Evolutionary conservation across 192 early-diverging fungal genomes (phyloP), one percentile per base, ranked within the genome.

Genomic region (Glomus cerebriforme): DNA sequence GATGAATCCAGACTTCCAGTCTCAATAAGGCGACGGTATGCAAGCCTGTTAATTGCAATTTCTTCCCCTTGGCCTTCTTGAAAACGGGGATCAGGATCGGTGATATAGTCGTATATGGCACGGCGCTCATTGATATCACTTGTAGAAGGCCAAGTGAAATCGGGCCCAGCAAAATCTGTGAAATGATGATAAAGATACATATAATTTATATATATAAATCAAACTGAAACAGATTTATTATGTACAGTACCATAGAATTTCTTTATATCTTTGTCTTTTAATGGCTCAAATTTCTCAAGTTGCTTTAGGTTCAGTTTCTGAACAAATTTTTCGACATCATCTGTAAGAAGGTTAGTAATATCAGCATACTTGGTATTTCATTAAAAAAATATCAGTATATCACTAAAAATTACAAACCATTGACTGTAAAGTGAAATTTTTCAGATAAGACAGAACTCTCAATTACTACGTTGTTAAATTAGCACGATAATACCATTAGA

Each of bases 221-320:
- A 35, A 75, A 7, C 8, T 12, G 32, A 27, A 19, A 8, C 58
- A 59, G 7, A 58, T 75, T 75, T 59, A 12, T 59, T 59, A 37
- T 59, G 17, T 60, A n/a, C n/a, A n/a, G n/a, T n/a, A 75, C 73
- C 58, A 45, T 75, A 75, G 32, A 75, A 75, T 43, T 75, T 75
- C 73, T 75, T 54, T 32, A 49, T 58, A 39, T 73, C 72, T 27
- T 73, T 12, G 1, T 69, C 34, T 1, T 22, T 37, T 69, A 69
- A 69, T 69, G 34, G 67, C 15, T 15, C 29, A 8, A 6, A 31
- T 58, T 29, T 2, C 2, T 59, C 15, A 5, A 54, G 37, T 73
- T 73, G 17, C 0, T 73, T 47, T 0, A 73, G 43, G 29, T 10
- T 2, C 27, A 73, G 72, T 58, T 58, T 73, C 31, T 73, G 45